A percentile compares a stretch with the other conserved stretches of the same genome.
Conservation (phyloP, 169 alveolate species). For the Plasmodium inui region DNA sequence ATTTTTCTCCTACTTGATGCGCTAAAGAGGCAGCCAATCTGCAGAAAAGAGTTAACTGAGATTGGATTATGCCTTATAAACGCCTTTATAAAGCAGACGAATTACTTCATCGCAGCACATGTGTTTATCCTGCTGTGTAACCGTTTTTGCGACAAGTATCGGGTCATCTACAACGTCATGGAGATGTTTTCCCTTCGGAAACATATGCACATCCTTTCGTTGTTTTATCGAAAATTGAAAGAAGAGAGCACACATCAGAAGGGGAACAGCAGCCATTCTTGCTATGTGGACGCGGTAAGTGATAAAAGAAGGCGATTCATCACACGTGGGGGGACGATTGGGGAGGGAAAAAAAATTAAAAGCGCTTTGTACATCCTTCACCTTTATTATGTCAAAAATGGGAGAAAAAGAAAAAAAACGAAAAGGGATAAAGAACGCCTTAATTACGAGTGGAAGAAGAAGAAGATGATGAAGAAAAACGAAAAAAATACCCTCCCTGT, state of each 20-base stretch:
- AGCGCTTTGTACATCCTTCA: constrained; percentile 18
- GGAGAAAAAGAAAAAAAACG: constrained; percentile 1
- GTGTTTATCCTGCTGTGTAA: constrained; percentile 32
- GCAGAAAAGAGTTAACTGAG: constrained; percentile 27
- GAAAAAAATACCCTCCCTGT: neutral
- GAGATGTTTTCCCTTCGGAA: constrained; percentile 15
- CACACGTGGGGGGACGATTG: neutral
- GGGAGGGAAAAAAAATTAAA: constrained; percentile 8
- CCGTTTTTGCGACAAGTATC: constrained; percentile 14
- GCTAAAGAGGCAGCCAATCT: constrained; percentile 11
- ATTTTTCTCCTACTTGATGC: neutral
- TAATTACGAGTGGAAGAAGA: neutral
- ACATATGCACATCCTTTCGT: constrained; percentile 23
- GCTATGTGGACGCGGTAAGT: neutral
- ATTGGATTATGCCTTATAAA: constrained; percentile 8
- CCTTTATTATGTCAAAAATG: neutral
- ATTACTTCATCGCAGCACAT: constrained; percentile 45
- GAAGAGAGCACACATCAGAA: neutral
- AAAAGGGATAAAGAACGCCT: constrained; percentile 8
- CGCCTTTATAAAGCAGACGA: constrained; percentile 11
- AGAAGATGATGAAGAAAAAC: constrained; percentile 4
- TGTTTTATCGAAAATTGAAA: constrained; percentile 13
- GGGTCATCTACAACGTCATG: constrained; percentile 33
- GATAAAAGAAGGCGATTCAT: neutral
- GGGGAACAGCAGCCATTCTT: neutral